These are phyloP conservation scores for Agrostemma githago DNA, from an alignment of 148 eudicot species.

Conservation along the genomic window DNA sequence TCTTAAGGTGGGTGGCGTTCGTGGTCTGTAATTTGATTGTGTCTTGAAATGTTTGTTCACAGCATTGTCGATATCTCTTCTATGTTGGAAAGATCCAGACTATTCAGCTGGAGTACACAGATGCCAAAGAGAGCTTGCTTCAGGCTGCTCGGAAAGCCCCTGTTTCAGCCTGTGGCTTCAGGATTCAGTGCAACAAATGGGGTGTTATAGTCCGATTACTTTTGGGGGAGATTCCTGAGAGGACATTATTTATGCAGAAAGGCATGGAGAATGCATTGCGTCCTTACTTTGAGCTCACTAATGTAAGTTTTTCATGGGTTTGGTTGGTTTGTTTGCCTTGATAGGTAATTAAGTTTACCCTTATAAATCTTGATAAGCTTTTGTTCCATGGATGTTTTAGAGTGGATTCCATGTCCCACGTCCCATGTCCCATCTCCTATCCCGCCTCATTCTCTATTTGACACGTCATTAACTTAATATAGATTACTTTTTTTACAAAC, in stretches of 20 bases:
- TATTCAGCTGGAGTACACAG: constrained; percentile 91
- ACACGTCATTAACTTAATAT: neutral
- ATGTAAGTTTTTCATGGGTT: constrained; percentile 51
- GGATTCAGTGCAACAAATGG: constrained; percentile 95
- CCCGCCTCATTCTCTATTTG: neutral
- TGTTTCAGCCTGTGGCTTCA: constrained; percentile 85
- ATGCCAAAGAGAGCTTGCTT: constrained; percentile 94
- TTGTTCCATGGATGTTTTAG: neutral
- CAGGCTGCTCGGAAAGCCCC: constrained; percentile 99
- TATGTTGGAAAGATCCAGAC: constrained; percentile 96
- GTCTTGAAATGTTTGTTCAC: constrained; percentile 23
- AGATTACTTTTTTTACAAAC: neutral
- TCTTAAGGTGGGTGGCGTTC: neutral
- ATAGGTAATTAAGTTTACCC: neutral
- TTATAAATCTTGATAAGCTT: neutral
- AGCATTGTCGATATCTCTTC: constrained; percentile 92
- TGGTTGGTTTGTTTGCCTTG: neutral
- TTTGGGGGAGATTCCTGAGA: constrained; percentile 91
- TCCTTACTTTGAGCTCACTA: constrained; percentile 96
- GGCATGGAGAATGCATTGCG: constrained; percentile 91
- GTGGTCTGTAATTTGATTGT: neutral
- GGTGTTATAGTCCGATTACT: constrained; percentile 86
- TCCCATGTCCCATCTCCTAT: neutral
- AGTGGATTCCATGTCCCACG: neutral
- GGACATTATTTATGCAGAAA: constrained; percentile 95